Percentiles rank a stretch among this genome's conserved stretches.
Conservation (phyloP, 306 rosid species). For the Vigna unguiculata region DNA sequence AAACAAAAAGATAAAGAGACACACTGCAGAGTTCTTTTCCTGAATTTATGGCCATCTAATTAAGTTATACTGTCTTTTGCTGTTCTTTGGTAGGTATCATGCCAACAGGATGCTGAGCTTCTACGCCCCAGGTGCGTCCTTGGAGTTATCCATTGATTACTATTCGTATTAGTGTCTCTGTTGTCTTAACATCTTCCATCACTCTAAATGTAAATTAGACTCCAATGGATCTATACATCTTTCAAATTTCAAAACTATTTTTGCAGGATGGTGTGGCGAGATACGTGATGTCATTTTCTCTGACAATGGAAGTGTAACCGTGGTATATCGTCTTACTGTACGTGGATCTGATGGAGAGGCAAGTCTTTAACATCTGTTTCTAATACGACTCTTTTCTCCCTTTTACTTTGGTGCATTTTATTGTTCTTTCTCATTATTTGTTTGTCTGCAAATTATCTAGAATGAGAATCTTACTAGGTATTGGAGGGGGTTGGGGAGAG, state of each 20-base stretch:
- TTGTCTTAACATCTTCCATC: not conserved
- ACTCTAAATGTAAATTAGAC: slow-evolving; percentile 1
- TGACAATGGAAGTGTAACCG: slow-evolving; percentile 90
- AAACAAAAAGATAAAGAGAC: not conserved
- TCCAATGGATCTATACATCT: not conserved
- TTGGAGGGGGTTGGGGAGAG: not conserved
- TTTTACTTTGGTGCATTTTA: slow-evolving; percentile 17
- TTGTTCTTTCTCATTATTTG: not conserved
- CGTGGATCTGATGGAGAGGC: slow-evolving; percentile 99
- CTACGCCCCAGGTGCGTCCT: slow-evolving; percentile 94
- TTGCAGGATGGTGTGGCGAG: slow-evolving; percentile 99
- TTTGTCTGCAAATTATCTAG: not conserved
- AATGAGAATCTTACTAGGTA: slow-evolving; percentile 14
- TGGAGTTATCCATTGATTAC: slow-evolving; percentile 26
- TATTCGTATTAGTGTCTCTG: not conserved
- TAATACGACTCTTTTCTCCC: not conserved
- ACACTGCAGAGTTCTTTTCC: not conserved
- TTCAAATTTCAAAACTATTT: slow-evolving; percentile 6
- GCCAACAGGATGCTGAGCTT: slow-evolving; percentile 98
- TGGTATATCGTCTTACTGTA: slow-evolving; percentile 89
- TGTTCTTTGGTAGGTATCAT: slow-evolving; percentile 70
- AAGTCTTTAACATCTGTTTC: slow-evolving; percentile 24
- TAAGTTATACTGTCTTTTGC: not conserved
- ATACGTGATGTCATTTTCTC: slow-evolving; percentile 95
- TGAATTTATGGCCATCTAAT: slow-evolving; percentile 8